These are phyloP conservation scores for Panaeolus cyanescens DNA, from an alignment of 768 basidiomycete species.

Conservation along the genomic window DNA sequence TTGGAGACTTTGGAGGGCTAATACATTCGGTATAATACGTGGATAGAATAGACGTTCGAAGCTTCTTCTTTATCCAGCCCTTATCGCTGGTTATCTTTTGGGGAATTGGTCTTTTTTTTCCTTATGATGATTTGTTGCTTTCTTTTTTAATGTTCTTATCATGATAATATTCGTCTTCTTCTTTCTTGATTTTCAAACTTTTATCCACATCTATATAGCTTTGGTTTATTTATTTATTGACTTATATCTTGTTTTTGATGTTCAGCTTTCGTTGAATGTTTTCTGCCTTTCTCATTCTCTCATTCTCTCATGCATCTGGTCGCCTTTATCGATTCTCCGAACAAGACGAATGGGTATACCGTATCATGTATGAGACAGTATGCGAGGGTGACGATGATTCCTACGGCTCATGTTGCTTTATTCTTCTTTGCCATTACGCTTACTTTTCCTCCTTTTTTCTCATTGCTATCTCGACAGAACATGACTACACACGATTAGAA, in stretches of 20 bases:
- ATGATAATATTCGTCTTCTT: not conserved
- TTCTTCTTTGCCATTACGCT: too few species aligned
- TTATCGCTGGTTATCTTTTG: not conserved
- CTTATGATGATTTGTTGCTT: too few species aligned
- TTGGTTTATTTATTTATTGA: not conserved
- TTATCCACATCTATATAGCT: not conserved
- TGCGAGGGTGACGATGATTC: slow-evolving; percentile 2
- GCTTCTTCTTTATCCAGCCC: not conserved
- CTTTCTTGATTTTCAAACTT: not conserved
- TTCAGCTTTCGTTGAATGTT: too few species aligned
- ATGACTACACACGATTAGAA: not conserved
- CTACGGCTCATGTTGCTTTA: not conserved
- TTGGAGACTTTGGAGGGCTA: not conserved
- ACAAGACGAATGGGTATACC: too few species aligned
- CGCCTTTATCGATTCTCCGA: not conserved
- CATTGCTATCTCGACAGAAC: not conserved
- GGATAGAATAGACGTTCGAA: not conserved
- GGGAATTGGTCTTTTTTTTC: not conserved
- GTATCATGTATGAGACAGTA: not conserved
- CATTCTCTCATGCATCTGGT: not conserved
- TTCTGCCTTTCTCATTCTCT: not conserved
- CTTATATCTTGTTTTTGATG: not conserved
- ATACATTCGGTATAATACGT: slow-evolving; percentile 2
- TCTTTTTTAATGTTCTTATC: not conserved
- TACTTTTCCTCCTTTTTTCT: not conserved